A percentile compares a stretch with the other conserved stretches of the same genome.
phyloP scores from a whole-genome alignment of 495 filamentous ascomycete species.

The Penicillium verhagenii region DNA sequence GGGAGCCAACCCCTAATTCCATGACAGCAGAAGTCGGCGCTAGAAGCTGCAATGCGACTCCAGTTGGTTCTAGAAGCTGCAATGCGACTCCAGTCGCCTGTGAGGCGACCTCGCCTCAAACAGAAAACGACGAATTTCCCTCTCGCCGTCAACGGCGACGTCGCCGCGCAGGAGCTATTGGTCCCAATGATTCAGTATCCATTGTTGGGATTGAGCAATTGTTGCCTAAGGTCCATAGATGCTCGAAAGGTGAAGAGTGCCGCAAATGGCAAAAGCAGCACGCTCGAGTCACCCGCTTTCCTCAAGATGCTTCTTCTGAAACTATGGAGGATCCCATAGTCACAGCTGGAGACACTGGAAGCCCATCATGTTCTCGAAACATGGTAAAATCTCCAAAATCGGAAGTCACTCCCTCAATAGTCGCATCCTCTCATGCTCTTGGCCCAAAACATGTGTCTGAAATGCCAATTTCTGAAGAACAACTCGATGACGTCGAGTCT shows the following conservation, averaged over 20 bases:
- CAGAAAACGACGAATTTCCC: background rate
- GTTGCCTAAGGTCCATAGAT: conserved; percentile 78
- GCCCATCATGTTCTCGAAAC: conserved; percentile 58
- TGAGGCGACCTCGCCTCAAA: background rate
- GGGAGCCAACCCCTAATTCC: background rate
- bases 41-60: background rate
- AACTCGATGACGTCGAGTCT: conserved; percentile 61
- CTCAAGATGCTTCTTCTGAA: conserved; percentile 19
- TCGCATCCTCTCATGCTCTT: conserved; percentile 87
- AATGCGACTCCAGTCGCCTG: background rate
- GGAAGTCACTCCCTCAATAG: conserved; percentile 62
- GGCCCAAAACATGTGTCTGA: conserved; percentile 57
- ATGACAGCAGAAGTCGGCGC: background rate
- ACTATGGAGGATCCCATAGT: conserved; percentile 24
- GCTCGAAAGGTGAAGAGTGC: conserved; percentile 88
- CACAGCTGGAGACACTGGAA: conserved; percentile 70
- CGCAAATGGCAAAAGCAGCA: conserved; percentile 75
- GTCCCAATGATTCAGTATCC: conserved; percentile 77
- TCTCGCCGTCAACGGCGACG: background rate
- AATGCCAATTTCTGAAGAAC: conserved; percentile 68
- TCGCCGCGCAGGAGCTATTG: conserved; percentile 59
- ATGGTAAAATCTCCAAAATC: conserved; percentile 31
- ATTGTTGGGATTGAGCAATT: conserved; percentile 91
- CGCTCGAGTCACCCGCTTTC: conserved; percentile 18
- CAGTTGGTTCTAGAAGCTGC: background rate